Conservation (phyloP, 495 filamentous ascomycete species). For the Penicillium manginii region DNA sequence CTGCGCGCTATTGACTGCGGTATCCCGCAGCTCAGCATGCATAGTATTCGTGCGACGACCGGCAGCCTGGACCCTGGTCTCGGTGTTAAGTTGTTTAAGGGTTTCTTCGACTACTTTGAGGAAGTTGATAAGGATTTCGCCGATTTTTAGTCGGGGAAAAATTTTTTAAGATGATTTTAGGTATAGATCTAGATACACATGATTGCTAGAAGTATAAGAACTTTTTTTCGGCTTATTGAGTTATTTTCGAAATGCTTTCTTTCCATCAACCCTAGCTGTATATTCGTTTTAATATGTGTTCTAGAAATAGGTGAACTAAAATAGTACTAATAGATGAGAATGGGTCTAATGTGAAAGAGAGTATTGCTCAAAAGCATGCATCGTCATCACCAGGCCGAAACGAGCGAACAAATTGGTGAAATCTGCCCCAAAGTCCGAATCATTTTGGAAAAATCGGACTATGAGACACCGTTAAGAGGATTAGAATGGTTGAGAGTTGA, state of each 20-base stretch:
- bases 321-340: not conserved
- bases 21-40: slow-evolving; percentile 93
- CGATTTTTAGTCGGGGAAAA: slow-evolving; percentile 36
- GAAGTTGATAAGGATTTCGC: slow-evolving; percentile 83
- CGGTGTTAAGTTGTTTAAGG: slow-evolving; percentile 85
- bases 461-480: not conserved
- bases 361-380: not conserved
- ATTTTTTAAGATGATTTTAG: not conserved
- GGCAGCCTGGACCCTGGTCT: slow-evolving; percentile 86
- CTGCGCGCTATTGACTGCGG: slow-evolving; percentile 88
- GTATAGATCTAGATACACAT: slow-evolving; percentile 8
- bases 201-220: slow-evolving; percentile 1
- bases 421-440: not conserved
- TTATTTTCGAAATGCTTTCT: not conserved
- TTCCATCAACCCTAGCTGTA: not conserved
- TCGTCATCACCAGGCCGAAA: not conserved
- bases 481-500: not conserved
- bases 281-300: slow-evolving; percentile 6
- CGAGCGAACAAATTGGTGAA: not conserved
- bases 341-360: not conserved
- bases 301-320: not conserved
- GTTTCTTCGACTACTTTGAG: slow-evolving; percentile 88
- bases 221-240: not conserved
- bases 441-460: too few species aligned
- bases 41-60: slow-evolving; percentile 88